Evolutionary conservation across 176 grass and related monocot species (phyloP).

Genomic region (Oryza meridionalis): DNA sequence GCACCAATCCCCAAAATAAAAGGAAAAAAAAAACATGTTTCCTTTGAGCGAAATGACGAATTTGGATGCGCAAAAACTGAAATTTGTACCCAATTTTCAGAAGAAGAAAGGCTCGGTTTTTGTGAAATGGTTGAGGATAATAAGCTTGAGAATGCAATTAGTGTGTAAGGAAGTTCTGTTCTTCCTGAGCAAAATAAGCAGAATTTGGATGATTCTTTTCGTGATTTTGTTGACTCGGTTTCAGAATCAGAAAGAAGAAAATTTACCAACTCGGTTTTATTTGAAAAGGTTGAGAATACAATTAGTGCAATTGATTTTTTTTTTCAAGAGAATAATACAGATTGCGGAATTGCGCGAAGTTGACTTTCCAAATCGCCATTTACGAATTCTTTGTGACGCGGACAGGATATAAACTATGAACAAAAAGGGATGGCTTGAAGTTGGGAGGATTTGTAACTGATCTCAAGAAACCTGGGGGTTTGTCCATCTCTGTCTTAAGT

Average conservation of each 20-base stretch:
- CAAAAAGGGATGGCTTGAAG: constrained; percentile 29
- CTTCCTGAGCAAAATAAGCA: no score
- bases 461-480: constrained; percentile 24
- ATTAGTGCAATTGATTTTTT: neutral
- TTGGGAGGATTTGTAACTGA: neutral
- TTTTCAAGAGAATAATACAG: neutral
- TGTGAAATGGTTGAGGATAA: no score
- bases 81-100: no score
- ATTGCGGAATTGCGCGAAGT: constrained; percentile 23
- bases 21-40: neutral
- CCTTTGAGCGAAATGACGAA: no score
- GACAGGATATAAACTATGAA: constrained; percentile 44
- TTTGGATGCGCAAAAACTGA: no score
- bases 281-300: constrained; percentile 15
- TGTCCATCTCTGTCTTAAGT: constrained; percentile 1
- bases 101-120: no score
- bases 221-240: neutral
- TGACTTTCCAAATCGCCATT: constrained; percentile 43
- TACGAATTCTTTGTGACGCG: constrained; percentile 32
- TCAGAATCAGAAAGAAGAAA: neutral
- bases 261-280: neutral
- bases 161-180: no score
- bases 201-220: neutral
- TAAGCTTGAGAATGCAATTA: no score
- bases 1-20: neutral